Conservation (phyloP, 371 early-diverging fungal species). For the Mortierella sp. region DNA sequence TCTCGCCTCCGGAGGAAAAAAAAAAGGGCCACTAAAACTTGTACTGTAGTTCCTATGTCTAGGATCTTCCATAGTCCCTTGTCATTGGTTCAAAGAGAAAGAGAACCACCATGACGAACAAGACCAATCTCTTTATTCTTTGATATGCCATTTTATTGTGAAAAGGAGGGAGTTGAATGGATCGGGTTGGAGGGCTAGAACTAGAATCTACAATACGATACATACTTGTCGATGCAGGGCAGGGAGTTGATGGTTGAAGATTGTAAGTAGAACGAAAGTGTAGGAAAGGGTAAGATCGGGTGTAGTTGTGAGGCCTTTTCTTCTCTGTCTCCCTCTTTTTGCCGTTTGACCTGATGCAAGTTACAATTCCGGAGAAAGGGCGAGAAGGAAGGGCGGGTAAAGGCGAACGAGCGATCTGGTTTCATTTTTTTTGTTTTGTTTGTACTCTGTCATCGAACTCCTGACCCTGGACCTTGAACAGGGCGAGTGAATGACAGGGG, state of each 20-base stretch:
- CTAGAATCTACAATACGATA: background rate
- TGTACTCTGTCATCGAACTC: background rate
- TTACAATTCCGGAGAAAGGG: background rate
- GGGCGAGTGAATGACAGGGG: background rate
- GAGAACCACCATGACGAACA: background rate
- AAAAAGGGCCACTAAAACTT: background rate
- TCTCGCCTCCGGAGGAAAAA: background rate
- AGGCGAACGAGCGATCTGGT: background rate
- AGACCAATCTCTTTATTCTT: background rate
- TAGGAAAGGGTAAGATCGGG: background rate
- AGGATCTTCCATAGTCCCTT: background rate
- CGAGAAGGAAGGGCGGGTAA: background rate
- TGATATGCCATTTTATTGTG: background rate
- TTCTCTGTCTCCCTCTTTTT: background rate
- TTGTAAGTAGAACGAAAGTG: background rate
- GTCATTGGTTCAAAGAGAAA: background rate
- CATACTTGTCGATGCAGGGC: too few relatives aligned
- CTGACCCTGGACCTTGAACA: background rate
- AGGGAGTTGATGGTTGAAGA: background rate
- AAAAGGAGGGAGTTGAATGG: background rate
- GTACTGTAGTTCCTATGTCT: background rate
- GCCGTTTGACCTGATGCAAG: background rate
- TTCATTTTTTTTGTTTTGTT: background rate
- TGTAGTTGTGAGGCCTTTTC: background rate
- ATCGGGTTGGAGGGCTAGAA: background rate